Evolutionary conservation across 2,329 filamentous ascomycete genomes (phyloP), one percentile per base, ranked within the genome.

Genomic region (Epichloe hybrida): DNA sequence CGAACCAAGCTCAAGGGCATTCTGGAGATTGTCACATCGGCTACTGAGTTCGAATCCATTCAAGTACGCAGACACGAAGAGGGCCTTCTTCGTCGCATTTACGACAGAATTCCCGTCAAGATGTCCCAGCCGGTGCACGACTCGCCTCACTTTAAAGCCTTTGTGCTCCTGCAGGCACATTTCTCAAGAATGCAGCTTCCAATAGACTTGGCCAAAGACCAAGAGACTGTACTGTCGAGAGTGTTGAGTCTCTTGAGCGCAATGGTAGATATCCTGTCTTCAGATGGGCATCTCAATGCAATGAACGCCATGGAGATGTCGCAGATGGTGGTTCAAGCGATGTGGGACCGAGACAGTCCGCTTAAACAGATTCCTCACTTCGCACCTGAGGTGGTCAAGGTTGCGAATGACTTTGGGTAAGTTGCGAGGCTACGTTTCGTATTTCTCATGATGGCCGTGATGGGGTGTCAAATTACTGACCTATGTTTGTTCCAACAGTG

Each of bases 271-370:
- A 89, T 98, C 15, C 77, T 98, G 37, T 95, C 89, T 9, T 96
- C 90, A 0, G 90, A 98, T 60, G 93, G 91, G 13, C 88, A 96
- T 61, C 77, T 98, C 55, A 98, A 98, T 64, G 91, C 93, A 53
- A 95, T 96, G 84, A 90, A 85, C 61, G 93, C 93, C 31, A 98
- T 98, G 91, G 93, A 98, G 67, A 88, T 98, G 79, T 95, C 88
- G 12, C 93, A 98, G 65, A 98, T 98, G 93, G 88, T 94, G 49
- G 90, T 98, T 3, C 93, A 98, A 70, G 90, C 86, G 47, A 95
- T 97, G 88, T 98, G 93, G 93, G 91, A 98, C 69, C 86, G 90
- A 52, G 93, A 98, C 66, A 94, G 87, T 61, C 90, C 93, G 39
- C 77, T 98, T 58, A 96, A 96, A 72, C 93, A 98, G 69, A 96